Evolutionary conservation across 2,329 filamentous ascomycete species (phyloP).

Genomic region (Ophiocordyceps unilateralis): DNA sequence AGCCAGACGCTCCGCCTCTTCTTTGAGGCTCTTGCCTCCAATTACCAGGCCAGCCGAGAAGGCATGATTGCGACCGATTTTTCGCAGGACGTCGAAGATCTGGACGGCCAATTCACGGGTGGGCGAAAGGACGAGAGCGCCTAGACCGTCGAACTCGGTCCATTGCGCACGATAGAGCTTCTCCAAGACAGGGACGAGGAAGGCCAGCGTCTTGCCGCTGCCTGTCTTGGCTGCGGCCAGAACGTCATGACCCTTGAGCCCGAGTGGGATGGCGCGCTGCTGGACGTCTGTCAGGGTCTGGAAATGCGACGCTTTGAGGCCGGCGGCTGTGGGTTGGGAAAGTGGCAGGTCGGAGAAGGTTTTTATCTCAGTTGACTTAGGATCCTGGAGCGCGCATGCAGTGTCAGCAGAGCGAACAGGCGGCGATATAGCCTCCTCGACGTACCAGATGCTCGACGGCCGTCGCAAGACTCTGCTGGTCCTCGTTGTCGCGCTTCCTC

Average conservation of each 20-base stretch:
- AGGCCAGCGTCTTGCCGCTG: slow-evolving; percentile 88
- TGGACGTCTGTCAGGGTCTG: slow-evolving; percentile 85
- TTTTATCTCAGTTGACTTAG: slow-evolving; percentile 39
- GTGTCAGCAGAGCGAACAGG: neutral
- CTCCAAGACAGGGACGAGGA: slow-evolving; percentile 80
- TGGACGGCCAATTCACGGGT: slow-evolving; percentile 92
- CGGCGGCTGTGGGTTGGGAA: slow-evolving; percentile 60
- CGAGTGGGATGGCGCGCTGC: slow-evolving; percentile 70
- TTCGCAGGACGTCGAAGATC: slow-evolving; percentile 86
- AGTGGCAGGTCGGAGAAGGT: slow-evolving; percentile 75
- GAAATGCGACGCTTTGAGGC: slow-evolving; percentile 76
- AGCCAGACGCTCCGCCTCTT: slow-evolving; percentile 67
- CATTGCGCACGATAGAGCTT: slow-evolving; percentile 80
- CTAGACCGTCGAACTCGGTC: slow-evolving; percentile 80
- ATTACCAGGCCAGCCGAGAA: slow-evolving; percentile 92
- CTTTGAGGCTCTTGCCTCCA: slow-evolving; percentile 76
- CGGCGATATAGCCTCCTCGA: slow-evolving; percentile 1
- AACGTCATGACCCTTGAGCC: slow-evolving; percentile 72
- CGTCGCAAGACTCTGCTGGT: slow-evolving; percentile 15
- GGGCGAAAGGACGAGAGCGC: slow-evolving; percentile 82
- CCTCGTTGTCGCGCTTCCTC: slow-evolving; percentile 19
- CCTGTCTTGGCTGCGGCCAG: slow-evolving; percentile 91
- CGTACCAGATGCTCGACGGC: slow-evolving; percentile 16
- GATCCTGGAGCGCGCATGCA: slow-evolving; percentile 27
- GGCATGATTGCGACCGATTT: slow-evolving; percentile 72